Evolutionary conservation across 116 monocot genomes (phyloP).

Genomic region (Phalaenopsis hybrid): DNA sequence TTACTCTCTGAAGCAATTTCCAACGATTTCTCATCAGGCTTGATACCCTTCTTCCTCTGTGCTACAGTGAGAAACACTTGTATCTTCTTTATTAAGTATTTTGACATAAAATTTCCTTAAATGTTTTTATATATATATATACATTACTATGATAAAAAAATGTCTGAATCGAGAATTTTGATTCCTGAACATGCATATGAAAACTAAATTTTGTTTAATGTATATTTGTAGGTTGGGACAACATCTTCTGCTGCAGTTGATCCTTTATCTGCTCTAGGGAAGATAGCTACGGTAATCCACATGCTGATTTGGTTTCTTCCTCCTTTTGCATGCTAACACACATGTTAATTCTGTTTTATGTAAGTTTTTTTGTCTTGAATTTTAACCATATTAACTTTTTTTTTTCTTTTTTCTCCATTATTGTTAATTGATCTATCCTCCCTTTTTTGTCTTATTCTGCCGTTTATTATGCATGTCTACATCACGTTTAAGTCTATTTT

Average conservation of each 20-base stretch:
- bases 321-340: not conserved
- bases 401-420: no score
- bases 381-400: no score
- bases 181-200: not conserved
- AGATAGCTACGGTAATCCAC: constrained; percentile 50
- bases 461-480: no score
- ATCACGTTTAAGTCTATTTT: no score
- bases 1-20: constrained; percentile 36
- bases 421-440: no score
- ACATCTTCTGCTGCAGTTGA: constrained; percentile 87
- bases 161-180: not conserved
- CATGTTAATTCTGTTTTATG: not conserved
- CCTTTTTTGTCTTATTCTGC: no score
- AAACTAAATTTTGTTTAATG: no score
- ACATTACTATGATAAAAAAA: not conserved
- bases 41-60: constrained; percentile 82
- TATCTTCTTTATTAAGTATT: not conserved
- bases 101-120: not conserved
- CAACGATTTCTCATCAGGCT: constrained; percentile 45
- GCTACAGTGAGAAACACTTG: constrained; percentile 57
- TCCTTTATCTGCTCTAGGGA: constrained; percentile 58
- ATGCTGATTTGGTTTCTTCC: not conserved
- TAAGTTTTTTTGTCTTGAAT: no score
- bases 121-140: not conserved
- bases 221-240: constrained; percentile 62